A percentile compares a stretch with the other conserved stretches of the same genome.
Conservation (phyloP, 2,329 filamentous ascomycete genomes). For the Gaeumannomyces tritici region DNA sequence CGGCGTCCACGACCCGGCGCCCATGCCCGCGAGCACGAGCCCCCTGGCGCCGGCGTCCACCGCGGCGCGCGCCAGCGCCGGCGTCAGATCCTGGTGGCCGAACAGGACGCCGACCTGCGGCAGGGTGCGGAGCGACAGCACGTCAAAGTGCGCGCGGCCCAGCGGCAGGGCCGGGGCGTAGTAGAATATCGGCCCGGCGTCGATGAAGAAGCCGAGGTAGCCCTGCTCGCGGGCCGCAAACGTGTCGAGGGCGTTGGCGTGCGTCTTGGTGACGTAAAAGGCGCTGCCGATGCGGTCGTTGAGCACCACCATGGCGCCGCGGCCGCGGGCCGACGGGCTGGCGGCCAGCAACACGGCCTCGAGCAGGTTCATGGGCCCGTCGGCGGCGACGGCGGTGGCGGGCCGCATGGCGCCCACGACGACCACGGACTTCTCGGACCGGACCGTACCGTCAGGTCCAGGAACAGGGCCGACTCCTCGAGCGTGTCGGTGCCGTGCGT, state of each 20-base stretch:
- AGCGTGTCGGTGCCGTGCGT: constrained; percentile 59
- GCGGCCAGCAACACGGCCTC: constrained; percentile 48
- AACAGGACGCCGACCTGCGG: constrained; percentile 48
- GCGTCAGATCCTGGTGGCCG: constrained; percentile 43
- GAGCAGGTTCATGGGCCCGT: constrained; percentile 50
- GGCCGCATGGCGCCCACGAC: constrained; percentile 55
- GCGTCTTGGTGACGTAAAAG: constrained; percentile 51
- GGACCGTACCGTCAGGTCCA: constrained; percentile 46
- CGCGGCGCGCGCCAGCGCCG: constrained; percentile 34
- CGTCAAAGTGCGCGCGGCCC: constrained; percentile 32
- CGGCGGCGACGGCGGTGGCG: constrained; percentile 50
- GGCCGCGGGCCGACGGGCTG: constrained; percentile 29
- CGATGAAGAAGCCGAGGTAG: constrained; percentile 47
- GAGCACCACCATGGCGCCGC: constrained; percentile 50
- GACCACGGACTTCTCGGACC: constrained; percentile 48
- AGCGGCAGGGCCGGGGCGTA: constrained; percentile 39
- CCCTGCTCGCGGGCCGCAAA: constrained; percentile 50
- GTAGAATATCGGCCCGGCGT: constrained; percentile 51
- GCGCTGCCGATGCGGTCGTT: constrained; percentile 52
- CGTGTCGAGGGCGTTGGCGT: constrained; percentile 53
- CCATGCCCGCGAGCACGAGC: constrained; percentile 45
- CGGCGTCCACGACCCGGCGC: constrained; percentile 39
- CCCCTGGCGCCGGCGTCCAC: constrained; percentile 41
- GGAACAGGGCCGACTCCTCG: constrained; percentile 54
- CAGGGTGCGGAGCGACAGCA: constrained; percentile 25